Evolutionary conservation across 2,329 filamentous ascomycete genomes (phyloP), one percentile per base, ranked within the genome.

Genomic region (Trichophyton benhamiae): DNA sequence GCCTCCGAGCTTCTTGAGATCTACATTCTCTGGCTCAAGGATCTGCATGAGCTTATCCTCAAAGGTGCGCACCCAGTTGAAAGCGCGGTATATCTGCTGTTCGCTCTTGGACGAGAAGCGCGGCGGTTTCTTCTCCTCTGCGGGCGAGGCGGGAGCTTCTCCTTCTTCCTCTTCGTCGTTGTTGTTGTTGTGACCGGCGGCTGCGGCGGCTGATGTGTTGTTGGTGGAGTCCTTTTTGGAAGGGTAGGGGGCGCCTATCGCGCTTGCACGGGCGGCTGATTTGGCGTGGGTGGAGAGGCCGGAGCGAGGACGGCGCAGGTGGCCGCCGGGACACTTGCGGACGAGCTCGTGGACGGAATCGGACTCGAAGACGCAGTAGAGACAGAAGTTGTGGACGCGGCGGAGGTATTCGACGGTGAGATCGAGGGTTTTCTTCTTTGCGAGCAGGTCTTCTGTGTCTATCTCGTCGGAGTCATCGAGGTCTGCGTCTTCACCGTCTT

Each of bases 291-390:
- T 87, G 3, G 88, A 94, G 38, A 97, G 81, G 41, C 90, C 95
- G 68, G 88, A 88, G 62, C 91, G 83, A 44, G 94, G 94, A 57
- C 94, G 87, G 65, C 94, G 89, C 64, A 99, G 84, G 79, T 99
- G 94, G n/a, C 94, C 94, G 48, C 94, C 94, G 27, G 94, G 91
- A 68, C 94, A 99, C 76, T 99, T 97, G 63, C 94, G 86, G 46
- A 89, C 91, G 66, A 99, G 80, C 76, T 99, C 94, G 70, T 99
- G 94, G 22, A 97, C 87, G 0, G 92, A 97, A 74, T 99, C 94
- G 70, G 91, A 94, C 76, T 99, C 94, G 67, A 99, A 97, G 3
- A 99, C 95, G 73, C 94, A 99, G 79, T 97, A 99, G 80, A 99
- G 96, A 78, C 94, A 99, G 77, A 99, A 97, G 76, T 94, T 96